Evolutionary conservation across 1,139 yeast species (phyloP).

Genomic region (Hyphopichia pseudoburtonii): DNA sequence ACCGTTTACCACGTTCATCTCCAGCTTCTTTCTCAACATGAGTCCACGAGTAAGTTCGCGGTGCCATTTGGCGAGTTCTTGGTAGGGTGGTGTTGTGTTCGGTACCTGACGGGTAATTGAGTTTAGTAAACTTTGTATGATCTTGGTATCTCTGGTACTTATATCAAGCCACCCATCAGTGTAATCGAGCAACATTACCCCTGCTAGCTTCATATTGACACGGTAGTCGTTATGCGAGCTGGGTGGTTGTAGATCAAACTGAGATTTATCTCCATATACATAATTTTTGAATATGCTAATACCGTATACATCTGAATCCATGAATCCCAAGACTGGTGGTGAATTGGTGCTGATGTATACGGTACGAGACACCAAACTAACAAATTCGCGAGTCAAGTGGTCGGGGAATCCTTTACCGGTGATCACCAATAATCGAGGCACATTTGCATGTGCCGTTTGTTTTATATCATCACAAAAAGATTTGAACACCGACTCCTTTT

Average conservation of each 20-base stretch:
- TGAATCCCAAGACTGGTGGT: slow-evolving; percentile 41
- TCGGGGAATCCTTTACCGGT: slow-evolving; percentile 75
- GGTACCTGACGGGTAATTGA: slow-evolving; percentile 3
- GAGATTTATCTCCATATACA: background rate
- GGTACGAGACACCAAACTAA: slow-evolving; percentile 12
- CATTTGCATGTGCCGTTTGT: background rate
- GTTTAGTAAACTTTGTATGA: slow-evolving; percentile 28
- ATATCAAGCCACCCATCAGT: slow-evolving; percentile 32
- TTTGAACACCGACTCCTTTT: slow-evolving; percentile 60
- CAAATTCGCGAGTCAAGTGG: slow-evolving; percentile 25
- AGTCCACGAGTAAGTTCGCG: slow-evolving; percentile 56
- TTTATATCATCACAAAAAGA: slow-evolving; percentile 26
- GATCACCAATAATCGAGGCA: slow-evolving; percentile 29
- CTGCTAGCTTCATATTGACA: slow-evolving; percentile 14
- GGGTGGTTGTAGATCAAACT: background rate
- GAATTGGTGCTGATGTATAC: slow-evolving; percentile 23
- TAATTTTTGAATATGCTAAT: slow-evolving; percentile 52
- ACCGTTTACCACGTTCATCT: slow-evolving; percentile 46
- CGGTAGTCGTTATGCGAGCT: slow-evolving; percentile 17
- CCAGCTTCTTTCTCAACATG: slow-evolving; percentile 55
- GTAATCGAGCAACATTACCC: slow-evolving; percentile 42
- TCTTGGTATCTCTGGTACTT: slow-evolving; percentile 31
- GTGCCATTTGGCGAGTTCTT: slow-evolving; percentile 20
- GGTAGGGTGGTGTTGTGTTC: background rate
- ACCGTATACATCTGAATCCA: slow-evolving; percentile 72